A percentile compares a stretch with the other conserved stretches of the same genome.
Conservation (phyloP, 2,329 filamentous ascomycete genomes). For the Fusarium brevicatenulatum region DNA sequence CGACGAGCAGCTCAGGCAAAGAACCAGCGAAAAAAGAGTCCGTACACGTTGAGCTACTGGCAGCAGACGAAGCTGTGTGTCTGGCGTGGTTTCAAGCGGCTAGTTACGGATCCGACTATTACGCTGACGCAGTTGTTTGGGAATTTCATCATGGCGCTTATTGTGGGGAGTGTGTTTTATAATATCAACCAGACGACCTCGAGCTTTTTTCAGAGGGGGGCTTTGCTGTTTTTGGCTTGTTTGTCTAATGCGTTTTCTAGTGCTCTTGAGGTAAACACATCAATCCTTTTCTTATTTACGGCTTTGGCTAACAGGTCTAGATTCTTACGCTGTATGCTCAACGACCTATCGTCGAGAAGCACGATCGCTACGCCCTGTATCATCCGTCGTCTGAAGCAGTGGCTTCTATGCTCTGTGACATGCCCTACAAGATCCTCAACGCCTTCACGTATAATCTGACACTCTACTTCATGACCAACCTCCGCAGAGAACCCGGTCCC, state of each 20-base stretch:
- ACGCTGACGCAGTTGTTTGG: conserved; percentile 53
- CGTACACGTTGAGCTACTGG: conserved; percentile 38
- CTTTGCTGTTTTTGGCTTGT: conserved; percentile 61
- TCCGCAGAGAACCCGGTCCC: conserved; percentile 54
- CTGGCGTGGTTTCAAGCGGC: conserved; percentile 51
- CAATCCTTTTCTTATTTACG: no score
- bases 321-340: conserved; percentile 48
- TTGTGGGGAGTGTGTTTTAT: conserved; percentile 64
- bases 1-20: conserved; percentile 59
- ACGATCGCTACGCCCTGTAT: conserved; percentile 49
- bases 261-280: conserved; percentile 41
- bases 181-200: conserved; percentile 54
- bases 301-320: conserved; percentile 43
- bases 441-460: conserved; percentile 55
- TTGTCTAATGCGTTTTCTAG: conserved; percentile 60
- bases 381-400: conserved; percentile 47
- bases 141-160: conserved; percentile 60
- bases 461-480: conserved; percentile 60
- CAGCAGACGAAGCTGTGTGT: conserved; percentile 37
- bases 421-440: conserved; percentile 53
- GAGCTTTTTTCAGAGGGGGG: conserved; percentile 59
- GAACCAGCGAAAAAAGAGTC: conserved; percentile 42
- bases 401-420: conserved; percentile 51
- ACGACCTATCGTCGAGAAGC: conserved; percentile 49
- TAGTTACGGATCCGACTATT: conserved; percentile 53